Evolutionary conservation across 164 flowering plant genomes (phyloP).

Genomic region (Aristolochia contorta): DNA sequence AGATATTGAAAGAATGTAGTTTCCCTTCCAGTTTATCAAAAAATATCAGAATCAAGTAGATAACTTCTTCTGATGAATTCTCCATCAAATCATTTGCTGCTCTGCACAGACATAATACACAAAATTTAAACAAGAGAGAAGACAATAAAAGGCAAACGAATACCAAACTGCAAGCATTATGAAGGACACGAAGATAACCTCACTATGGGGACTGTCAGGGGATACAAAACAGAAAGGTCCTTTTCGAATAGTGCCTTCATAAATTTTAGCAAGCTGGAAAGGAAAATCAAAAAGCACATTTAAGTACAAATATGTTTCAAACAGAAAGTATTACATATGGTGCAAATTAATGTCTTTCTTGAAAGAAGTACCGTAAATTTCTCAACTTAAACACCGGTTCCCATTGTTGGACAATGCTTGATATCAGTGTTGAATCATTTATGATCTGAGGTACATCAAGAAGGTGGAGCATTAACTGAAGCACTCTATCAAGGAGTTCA

Average conservation of each 20-base stretch:
- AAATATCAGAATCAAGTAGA: constrained; percentile 41
- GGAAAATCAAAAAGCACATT: constrained; percentile 1
- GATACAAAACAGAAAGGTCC: constrained; percentile 31
- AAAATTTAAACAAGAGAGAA: background rate
- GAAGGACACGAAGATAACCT: constrained; percentile 31
- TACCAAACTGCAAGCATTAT: background rate
- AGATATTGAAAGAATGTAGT: constrained; percentile 9
- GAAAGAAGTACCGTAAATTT: constrained; percentile 40
- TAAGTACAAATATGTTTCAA: background rate
- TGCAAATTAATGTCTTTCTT: background rate
- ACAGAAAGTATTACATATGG: background rate
- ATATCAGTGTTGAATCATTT: constrained; percentile 22
- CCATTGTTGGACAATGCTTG: constrained; percentile 43
- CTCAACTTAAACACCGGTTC: constrained; percentile 49
- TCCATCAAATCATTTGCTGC: constrained; percentile 43
- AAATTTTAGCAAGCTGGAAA: constrained; percentile 61
- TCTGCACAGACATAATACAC: constrained; percentile 25
- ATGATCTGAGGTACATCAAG: constrained; percentile 39
- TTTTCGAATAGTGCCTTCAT: constrained; percentile 41
- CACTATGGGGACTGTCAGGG: constrained; percentile 38
- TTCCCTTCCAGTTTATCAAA: constrained; percentile 34
- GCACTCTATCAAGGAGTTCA: constrained; percentile 35
- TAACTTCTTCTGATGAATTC: constrained; percentile 41
- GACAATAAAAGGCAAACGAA: background rate
- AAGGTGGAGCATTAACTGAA: constrained; percentile 52